These are phyloP conservation scores for Orychophragmus violaceus DNA, from an alignment of 345 rosid genomes.

Conservation along the genomic window DNA sequence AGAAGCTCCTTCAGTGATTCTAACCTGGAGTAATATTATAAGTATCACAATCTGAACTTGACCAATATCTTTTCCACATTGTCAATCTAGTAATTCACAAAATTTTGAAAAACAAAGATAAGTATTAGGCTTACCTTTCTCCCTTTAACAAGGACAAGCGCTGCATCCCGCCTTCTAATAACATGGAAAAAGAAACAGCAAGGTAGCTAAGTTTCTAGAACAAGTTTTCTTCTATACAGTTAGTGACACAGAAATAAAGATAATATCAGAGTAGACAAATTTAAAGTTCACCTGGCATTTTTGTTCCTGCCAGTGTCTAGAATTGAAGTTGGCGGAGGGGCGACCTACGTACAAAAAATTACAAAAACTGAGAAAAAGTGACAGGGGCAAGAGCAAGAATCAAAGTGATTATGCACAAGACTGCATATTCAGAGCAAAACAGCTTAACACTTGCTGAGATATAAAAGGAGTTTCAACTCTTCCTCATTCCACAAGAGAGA, in stretches of 20 bases:
- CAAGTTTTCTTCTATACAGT: neutral
- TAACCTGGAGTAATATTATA: constrained; percentile 46
- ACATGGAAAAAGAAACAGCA: constrained; percentile 25
- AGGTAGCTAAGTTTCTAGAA: constrained; percentile 6
- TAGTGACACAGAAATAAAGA: neutral
- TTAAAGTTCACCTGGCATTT: constrained; percentile 45
- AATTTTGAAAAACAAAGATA: neutral
- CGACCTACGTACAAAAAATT: constrained; percentile 37
- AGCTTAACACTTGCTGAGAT: neutral
- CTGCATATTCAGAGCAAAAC: neutral
- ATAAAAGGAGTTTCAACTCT: neutral
- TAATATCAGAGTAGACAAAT: neutral
- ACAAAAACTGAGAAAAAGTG: constrained; percentile 8
- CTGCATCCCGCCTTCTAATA: constrained; percentile 46
- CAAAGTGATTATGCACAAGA: neutral
- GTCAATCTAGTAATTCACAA: neutral
- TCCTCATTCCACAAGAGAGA: neutral
- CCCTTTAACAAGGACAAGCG: constrained; percentile 43
- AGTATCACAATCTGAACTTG: neutral
- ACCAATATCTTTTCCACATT: neutral
- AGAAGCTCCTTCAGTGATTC: constrained; percentile 64
- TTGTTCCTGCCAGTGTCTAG: constrained; percentile 50
- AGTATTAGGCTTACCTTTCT: constrained; percentile 49
- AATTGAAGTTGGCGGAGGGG: constrained; percentile 43
- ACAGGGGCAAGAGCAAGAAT: neutral